Conservation (phyloP, 805 yeast species). For the Pichia scutulata region DNA sequence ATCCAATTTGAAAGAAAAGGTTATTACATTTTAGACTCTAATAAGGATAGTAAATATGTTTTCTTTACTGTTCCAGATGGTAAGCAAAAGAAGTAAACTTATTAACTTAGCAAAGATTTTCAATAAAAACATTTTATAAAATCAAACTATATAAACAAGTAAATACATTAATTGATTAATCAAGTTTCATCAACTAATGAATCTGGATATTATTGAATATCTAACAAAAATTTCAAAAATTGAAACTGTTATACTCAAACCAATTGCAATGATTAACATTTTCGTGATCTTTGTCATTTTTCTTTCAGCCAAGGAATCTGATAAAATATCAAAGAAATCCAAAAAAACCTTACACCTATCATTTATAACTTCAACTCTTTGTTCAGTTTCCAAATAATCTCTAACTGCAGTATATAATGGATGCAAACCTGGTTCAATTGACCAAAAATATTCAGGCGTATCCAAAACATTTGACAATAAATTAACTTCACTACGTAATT, state of each 20-base stretch:
- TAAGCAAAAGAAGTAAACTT: conserved; percentile 47
- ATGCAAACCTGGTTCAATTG: conserved; percentile 87
- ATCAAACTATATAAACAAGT: neutral
- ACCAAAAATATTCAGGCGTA: conserved; percentile 96
- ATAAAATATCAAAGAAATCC: conserved; percentile 87
- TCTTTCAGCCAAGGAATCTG: conserved; percentile 89
- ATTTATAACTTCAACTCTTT: conserved; percentile 85
- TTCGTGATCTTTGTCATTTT: conserved; percentile 88
- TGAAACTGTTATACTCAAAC: conserved; percentile 71
- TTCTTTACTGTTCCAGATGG: conserved; percentile 97
- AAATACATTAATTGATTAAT: neutral
- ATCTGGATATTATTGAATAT: conserved; percentile 37
- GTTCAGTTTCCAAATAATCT: conserved; percentile 91
- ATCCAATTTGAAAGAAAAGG: conserved; percentile 97
- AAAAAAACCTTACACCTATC: conserved; percentile 90
- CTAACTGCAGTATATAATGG: conserved; percentile 85
- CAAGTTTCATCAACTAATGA: neutral
- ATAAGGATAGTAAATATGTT: conserved; percentile 53
- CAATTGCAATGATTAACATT: conserved; percentile 78
- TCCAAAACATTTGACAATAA: conserved; percentile 84
- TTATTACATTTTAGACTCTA: conserved; percentile 75
- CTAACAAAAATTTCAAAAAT: conserved; percentile 60
- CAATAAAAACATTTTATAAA: neutral
- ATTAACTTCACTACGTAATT: conserved; percentile 88
- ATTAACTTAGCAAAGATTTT: too few relatives aligned